phyloP scores from a whole-genome alignment of 2,329 filamentous ascomycete species.

The Rachicladosporium sp. region DNA sequence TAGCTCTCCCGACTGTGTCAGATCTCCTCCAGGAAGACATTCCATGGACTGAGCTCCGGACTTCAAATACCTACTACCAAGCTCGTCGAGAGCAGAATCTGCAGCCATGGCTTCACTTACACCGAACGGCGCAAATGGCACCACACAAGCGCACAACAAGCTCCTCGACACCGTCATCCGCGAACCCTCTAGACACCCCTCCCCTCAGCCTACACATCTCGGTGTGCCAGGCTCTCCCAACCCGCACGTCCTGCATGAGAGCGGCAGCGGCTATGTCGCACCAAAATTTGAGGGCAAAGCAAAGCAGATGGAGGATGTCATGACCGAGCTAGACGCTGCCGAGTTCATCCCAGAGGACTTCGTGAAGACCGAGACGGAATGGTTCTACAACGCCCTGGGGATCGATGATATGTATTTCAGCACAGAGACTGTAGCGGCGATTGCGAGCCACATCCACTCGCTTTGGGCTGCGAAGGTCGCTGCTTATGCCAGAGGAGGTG shows the following conservation, averaged over 20 bases:
- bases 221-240: slow-evolving; percentile 52
- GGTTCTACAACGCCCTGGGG: slow-evolving; percentile 96
- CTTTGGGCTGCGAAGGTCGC: slow-evolving; percentile 95
- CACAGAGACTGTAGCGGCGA: slow-evolving; percentile 72
- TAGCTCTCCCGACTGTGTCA: too few relatives aligned
- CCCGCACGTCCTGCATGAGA: slow-evolving; percentile 59
- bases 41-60: too few relatives aligned
- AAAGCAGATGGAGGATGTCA: slow-evolving; percentile 84
- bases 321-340: slow-evolving; percentile 63
- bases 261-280: slow-evolving; percentile 86
- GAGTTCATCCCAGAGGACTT: slow-evolving; percentile 79
- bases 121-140: slow-evolving; percentile 4
- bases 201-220: slow-evolving; percentile 79
- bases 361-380: slow-evolving; percentile 73
- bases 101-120: slow-evolving; percentile 5
- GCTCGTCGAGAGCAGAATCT: neutral
- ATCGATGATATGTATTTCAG: slow-evolving; percentile 99
- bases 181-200: slow-evolving; percentile 54
- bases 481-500: slow-evolving; percentile 59
- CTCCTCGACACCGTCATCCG: slow-evolving; percentile 43
- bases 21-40: too few relatives aligned
- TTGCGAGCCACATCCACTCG: slow-evolving; percentile 88
- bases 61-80: too few relatives aligned
- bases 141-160: slow-evolving; percentile 36
- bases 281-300: slow-evolving; percentile 88